Evolutionary conservation across 2,329 filamentous ascomycete genomes (phyloP), one percentile per base, ranked within the genome.

Genomic region (Didymella arachidicola): DNA sequence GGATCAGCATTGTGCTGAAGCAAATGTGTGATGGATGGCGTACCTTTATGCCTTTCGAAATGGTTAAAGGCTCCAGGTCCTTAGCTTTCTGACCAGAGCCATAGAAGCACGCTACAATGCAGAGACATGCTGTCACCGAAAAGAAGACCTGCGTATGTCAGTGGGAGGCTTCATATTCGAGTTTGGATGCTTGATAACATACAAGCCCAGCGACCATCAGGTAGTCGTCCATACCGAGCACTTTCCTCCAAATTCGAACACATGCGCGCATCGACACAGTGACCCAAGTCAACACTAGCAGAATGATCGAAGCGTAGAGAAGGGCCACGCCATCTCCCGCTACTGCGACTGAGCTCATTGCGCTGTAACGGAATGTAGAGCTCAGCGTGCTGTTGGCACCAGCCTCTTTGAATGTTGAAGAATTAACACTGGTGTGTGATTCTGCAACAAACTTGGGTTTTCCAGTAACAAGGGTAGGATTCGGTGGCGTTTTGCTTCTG

Each of bases 251-350:
- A 6, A 62, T 14, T n/a, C 65, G 61, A 10, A 68, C 65, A 12
- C 64, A 54, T 18, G 62, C 43, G 12, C 65, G 62, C 59, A 68
- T 59, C 38, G 46, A 56, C 36, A 68, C 66, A 10, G 59, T 57
- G 25, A 67, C n/a, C 65, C 65, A 68, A 22, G 57, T 59, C 59
- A 68, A 36, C 4, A 64, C 57, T 10, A 68, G 52, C 45, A 68
- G 49, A 12, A 65, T 47, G 12, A 67, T 65, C 1, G 64, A 55
- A 7, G 62, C 61, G 36, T 67, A 67, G 22, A 64, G 19, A 18
- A 68, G 53, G 7, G 60, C 59, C 42, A 65, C 55, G n/a, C 65
- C 65, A 56, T 67, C 65, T 36, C 62, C 56, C 2, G 59, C 57
- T 27, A 65, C 62, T 12, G 54, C 44, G n/a, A 67, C 55, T 7